Evolutionary conservation across 1,139 yeast species (phyloP).

Genomic region (Zygoascus sp.): DNA sequence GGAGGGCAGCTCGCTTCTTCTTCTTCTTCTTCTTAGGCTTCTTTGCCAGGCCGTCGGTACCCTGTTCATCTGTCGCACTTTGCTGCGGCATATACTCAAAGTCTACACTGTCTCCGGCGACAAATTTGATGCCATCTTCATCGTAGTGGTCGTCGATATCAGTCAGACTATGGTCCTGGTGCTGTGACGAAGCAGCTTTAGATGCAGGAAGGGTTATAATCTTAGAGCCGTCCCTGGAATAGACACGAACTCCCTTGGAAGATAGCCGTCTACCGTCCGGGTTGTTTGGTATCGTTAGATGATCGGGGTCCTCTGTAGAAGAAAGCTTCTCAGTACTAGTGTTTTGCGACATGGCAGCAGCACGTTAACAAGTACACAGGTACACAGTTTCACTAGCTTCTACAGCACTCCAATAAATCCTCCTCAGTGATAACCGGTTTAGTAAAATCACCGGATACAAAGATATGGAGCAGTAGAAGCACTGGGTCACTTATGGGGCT

Average conservation of each 20-base stretch:
- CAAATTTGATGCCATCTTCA: slow-evolving; percentile 31
- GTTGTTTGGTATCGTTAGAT: not conserved
- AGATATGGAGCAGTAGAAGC: too few relatives aligned
- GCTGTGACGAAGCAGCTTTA: not conserved
- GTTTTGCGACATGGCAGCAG: not conserved
- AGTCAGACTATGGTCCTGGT: slow-evolving; percentile 1
- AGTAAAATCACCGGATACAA: too few relatives aligned
- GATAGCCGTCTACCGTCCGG: slow-evolving; percentile 2
- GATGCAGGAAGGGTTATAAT: slow-evolving; percentile 8
- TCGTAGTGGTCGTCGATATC: slow-evolving; percentile 5
- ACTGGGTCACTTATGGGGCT: too few relatives aligned
- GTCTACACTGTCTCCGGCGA: slow-evolving; percentile 55
- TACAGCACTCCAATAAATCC: too few relatives aligned
- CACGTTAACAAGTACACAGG: not conserved
- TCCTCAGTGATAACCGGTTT: too few relatives aligned
- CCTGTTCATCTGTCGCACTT: slow-evolving; percentile 8
- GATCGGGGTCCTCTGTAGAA: not conserved
- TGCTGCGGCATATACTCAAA: slow-evolving; percentile 44
- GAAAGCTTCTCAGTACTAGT: not conserved
- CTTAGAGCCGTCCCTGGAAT: slow-evolving; percentile 11
- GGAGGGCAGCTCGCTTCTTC: slow-evolving; percentile 48
- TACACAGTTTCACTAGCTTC: not conserved
- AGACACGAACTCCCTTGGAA: slow-evolving; percentile 6
- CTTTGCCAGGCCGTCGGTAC: slow-evolving; percentile 30
- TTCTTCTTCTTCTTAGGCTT: slow-evolving; percentile 42